A percentile compares a stretch with the other conserved stretches of the same genome.
phyloP scores from a whole-genome alignment of 805 yeast genomes.

The Wickerhamiella brachini region DNA sequence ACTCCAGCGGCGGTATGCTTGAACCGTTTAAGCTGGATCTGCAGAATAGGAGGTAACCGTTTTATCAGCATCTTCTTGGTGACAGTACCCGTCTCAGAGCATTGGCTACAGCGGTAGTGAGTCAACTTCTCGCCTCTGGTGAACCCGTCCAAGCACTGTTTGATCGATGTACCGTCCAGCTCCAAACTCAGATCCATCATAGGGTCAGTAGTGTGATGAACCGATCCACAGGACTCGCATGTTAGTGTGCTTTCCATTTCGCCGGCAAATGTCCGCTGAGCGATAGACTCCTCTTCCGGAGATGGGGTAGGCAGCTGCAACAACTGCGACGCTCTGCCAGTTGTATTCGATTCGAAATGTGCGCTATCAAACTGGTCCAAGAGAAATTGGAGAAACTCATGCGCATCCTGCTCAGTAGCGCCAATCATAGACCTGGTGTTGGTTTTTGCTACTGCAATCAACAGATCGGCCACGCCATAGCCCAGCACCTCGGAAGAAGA shows the following conservation, averaged over 20 bases:
- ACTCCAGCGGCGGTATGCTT: conserved; percentile 37
- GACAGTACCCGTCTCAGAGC: conserved; percentile 51
- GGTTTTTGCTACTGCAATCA: conserved; percentile 79
- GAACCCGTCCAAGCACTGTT: conserved; percentile 60
- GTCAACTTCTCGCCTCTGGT: conserved; percentile 69
- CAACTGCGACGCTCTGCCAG: neutral
- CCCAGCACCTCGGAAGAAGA: conserved; percentile 50
- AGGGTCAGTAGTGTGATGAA: conserved; percentile 70
- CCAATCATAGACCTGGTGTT: conserved; percentile 64
- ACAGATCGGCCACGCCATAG: conserved; percentile 65
- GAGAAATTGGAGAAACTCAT: conserved; percentile 90
- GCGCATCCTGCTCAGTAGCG: conserved; percentile 95
- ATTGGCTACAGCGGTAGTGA: conserved; percentile 55
- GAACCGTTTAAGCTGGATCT: conserved; percentile 69
- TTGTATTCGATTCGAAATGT: conserved; percentile 7
- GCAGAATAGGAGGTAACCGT: conserved; percentile 60
- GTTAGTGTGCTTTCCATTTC: conserved; percentile 63
- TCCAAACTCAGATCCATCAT: conserved; percentile 81
- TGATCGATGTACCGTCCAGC: conserved; percentile 28
- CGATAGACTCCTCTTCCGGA: conserved; percentile 2
- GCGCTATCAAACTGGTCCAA: conserved; percentile 62
- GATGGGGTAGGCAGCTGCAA: conserved; percentile 2
- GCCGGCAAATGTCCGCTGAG: conserved; percentile 76
- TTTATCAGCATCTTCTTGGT: conserved; percentile 57
- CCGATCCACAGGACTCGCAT: conserved; percentile 53